Base-by-base conservation (phyloP, 495 filamentous ascomycete species). In the Platismatia glauca region DNA sequence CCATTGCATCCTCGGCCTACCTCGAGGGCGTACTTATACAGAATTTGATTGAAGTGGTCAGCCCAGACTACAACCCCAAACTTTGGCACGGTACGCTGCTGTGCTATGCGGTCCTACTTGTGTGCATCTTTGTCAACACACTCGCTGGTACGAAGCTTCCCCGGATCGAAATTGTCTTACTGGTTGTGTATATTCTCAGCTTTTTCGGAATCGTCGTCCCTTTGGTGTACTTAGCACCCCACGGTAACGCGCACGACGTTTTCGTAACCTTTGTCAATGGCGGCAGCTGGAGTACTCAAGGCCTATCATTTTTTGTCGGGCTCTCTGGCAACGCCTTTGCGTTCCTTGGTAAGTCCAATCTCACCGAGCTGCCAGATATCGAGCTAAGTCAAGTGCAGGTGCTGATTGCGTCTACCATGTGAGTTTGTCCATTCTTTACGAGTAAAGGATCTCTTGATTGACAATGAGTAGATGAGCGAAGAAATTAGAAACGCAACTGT, bases 51-150 rank as follows among this genome's bases (percentile, higher is more conserved):
- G 66, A 75, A 7, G 44, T 82, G 31, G 75, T 75, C 55, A 66
- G 76, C 60, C 67, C 72, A 4, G 59, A 62, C 12, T 83, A 81
- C 64, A 65, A 27, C 1, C 67, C 71, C 5, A 62, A 75, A 44
- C 62, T 61, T 15, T 85, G 78, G 78, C 81, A 84, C 22, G 78
- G 73, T 16, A 79, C 80, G 0, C 69, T 86, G 20, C 61, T 82
- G 29, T 72, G 75, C 50, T 78, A 74, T 67, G 75, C 71, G 1
- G 66, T 75, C 3, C 68, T 79, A 18, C 64, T 70, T 9, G 69
- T 77, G 3, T 73, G 74, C 24, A 69, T 81, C 11, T 64, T 81
- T 35, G 65, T 75, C 59, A 82, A 82, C 57, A 79, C 76, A 7
- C 66, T 71, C 34, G 65, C 73, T 6, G 72, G 73, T 27, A 70